Evolutionary conservation across 176 grass and related monocot species (phyloP).

Genomic region (Poa annua): DNA sequence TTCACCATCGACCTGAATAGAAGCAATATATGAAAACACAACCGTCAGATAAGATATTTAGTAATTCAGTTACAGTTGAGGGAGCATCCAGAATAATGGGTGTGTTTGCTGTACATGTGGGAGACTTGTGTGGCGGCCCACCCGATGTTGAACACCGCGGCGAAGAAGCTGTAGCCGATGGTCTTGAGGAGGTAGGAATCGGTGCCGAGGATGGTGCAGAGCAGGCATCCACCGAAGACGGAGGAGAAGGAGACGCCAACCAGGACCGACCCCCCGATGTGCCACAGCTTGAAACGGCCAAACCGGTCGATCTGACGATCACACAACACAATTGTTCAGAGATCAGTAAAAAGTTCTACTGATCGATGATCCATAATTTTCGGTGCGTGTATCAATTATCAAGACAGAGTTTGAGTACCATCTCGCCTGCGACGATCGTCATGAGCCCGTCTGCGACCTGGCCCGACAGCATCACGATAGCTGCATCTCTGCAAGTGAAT

Average conservation of each 20-base stretch:
- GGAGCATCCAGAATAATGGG: neutral
- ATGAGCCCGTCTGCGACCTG: conserved; percentile 69
- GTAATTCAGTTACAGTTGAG: neutral
- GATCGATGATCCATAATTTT: neutral
- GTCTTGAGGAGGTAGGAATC: conserved; percentile 59
- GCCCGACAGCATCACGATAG: conserved; percentile 75
- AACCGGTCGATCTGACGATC: conserved; percentile 64
- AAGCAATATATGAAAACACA: neutral
- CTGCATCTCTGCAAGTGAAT: conserved; percentile 47
- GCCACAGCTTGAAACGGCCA: conserved; percentile 75
- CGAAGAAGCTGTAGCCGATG: conserved; percentile 70
- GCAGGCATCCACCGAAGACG: conserved; percentile 69
- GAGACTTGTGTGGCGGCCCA: conserved; percentile 81
- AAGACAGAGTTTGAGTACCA: conserved; percentile 39
- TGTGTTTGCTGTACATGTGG: conserved; percentile 59
- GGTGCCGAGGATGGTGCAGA: conserved; percentile 63
- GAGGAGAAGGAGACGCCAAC: conserved; percentile 77
- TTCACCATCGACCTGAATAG: conserved; percentile 73
- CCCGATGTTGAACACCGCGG: conserved; percentile 68
- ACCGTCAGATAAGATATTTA: neutral
- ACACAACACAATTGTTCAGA: neutral
- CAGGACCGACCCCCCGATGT: conserved; percentile 63
- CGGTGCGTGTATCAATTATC: no score
- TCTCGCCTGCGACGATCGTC: conserved; percentile 68
- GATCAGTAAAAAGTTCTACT: neutral